Evolutionary conservation across 805 yeast genomes (phyloP).

Genomic region (Priceomyces fermenticarens): DNA sequence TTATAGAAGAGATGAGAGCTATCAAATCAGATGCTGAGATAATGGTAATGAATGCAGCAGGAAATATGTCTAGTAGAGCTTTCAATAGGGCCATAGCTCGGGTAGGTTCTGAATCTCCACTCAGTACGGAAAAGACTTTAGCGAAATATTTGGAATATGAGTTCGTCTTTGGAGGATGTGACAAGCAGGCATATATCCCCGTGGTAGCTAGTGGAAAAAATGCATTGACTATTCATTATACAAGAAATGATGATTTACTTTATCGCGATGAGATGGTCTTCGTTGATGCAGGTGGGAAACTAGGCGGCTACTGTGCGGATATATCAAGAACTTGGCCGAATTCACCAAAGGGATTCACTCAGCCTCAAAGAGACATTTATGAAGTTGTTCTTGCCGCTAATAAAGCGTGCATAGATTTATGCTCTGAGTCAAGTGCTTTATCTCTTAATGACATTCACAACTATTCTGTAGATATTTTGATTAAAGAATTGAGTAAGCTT

Average conservation of each 20-base stretch:
- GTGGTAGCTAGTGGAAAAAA: constrained; percentile 94
- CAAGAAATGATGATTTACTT: constrained; percentile 83
- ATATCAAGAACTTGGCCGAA: constrained; percentile 97
- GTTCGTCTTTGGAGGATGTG: constrained; percentile 86
- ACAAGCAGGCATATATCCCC: constrained; percentile 85
- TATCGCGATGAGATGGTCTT: constrained; percentile 78
- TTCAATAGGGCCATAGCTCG: constrained; percentile 77
- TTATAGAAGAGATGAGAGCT: constrained; percentile 52
- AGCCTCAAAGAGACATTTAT: constrained; percentile 81
- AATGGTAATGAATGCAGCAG: constrained; percentile 75
- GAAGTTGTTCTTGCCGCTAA: constrained; percentile 85
- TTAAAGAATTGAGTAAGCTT: constrained; percentile 62
- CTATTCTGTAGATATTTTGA: constrained; percentile 56
- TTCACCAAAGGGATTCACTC: constrained; percentile 62
- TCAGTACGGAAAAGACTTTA: constrained; percentile 72
- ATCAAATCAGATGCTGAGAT: constrained; percentile 78
- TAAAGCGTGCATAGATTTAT: constrained; percentile 68
- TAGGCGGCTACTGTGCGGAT: constrained; percentile 94
- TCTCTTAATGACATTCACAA: constrained; percentile 77
- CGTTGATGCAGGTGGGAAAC: constrained; percentile 91
- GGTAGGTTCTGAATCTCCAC: constrained; percentile 40
- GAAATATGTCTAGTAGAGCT: constrained; percentile 77
- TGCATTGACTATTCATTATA: constrained; percentile 89
- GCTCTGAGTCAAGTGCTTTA: constrained; percentile 50
- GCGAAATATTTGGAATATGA: constrained; percentile 79